Evolutionary conservation across 2,329 filamentous ascomycete species (phyloP).

Genomic region (Colletotrichum orchidophilum): DNA sequence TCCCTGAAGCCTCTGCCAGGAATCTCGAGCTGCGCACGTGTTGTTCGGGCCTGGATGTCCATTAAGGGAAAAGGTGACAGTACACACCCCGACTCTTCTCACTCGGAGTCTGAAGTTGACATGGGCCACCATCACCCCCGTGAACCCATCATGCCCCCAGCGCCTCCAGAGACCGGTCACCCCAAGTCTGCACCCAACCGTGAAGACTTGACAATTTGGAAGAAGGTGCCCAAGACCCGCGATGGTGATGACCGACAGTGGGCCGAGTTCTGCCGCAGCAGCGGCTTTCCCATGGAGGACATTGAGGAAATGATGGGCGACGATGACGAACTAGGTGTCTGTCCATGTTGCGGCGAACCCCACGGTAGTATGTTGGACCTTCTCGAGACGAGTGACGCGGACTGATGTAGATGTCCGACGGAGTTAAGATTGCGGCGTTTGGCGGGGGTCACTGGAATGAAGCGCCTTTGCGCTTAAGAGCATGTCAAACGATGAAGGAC

Average conservation of each 20-base stretch:
- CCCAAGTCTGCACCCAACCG: conserved; percentile 48
- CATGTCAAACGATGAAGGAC: neutral
- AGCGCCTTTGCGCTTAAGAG: neutral
- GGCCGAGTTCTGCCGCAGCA: conserved; percentile 56
- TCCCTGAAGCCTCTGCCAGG: conserved; percentile 51
- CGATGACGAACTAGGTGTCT: conserved; percentile 42
- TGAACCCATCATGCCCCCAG: conserved; percentile 48
- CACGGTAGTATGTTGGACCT: conserved; percentile 47
- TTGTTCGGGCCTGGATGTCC: conserved; percentile 55
- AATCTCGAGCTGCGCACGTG: conserved; percentile 50
- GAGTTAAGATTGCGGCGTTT: neutral
- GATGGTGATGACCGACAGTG: conserved; percentile 54
- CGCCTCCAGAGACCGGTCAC: conserved; percentile 52
- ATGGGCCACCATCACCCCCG: conserved; percentile 42
- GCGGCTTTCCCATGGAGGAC: conserved; percentile 42
- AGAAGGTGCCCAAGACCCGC: conserved; percentile 55
- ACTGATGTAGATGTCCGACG: neutral
- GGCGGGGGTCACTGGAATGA: neutral
- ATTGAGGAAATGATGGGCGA: conserved; percentile 46
- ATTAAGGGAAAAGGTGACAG: conserved; percentile 38
- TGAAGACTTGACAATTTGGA: conserved; percentile 60
- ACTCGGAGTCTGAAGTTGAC: conserved; percentile 38
- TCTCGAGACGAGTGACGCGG: conserved; percentile 40
- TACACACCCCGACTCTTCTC: conserved; percentile 36
- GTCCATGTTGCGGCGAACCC: conserved; percentile 51